Conservation (phyloP, 768 basidiomycete genomes). For the Naganishia antarctica region DNA sequence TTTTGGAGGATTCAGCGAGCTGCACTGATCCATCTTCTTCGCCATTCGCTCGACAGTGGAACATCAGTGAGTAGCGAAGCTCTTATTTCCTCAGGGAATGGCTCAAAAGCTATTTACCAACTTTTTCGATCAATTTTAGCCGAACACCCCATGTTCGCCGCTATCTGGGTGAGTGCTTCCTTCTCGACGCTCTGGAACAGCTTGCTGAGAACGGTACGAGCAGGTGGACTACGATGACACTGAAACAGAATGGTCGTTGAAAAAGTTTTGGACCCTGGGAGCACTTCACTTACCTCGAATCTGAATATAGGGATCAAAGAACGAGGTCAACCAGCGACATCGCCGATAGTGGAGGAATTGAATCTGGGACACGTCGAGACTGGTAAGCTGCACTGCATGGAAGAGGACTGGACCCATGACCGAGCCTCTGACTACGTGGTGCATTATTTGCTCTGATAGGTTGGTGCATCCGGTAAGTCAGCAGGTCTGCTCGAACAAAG, state of each 20-base stretch:
- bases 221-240: constrained; percentile 47
- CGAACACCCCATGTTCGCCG: constrained; percentile 49
- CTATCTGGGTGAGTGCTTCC: constrained; percentile 39
- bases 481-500: background rate
- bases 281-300: no score
- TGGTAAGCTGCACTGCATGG: constrained; percentile 1
- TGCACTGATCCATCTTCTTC: background rate
- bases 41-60: background rate
- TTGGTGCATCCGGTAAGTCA: constrained; percentile 38
- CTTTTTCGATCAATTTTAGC: background rate
- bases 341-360: constrained; percentile 47
- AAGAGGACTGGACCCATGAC: no score
- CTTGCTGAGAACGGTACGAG: background rate
- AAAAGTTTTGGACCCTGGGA: no score
- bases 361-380: constrained; percentile 47
- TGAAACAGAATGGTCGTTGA: constrained; percentile 48
- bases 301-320: constrained; percentile 47
- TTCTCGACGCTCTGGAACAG: background rate
- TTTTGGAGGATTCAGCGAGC: background rate
- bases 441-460: constrained; percentile 15
- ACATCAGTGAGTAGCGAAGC: background rate
- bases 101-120: background rate
- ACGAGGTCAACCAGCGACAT: constrained; percentile 48
- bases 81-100: no score
- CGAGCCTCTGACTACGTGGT: background rate